Evolutionary conservation across 1,284 basidiomycete species (phyloP).

Genomic region (Cutaneotrichosporon dermatis): DNA sequence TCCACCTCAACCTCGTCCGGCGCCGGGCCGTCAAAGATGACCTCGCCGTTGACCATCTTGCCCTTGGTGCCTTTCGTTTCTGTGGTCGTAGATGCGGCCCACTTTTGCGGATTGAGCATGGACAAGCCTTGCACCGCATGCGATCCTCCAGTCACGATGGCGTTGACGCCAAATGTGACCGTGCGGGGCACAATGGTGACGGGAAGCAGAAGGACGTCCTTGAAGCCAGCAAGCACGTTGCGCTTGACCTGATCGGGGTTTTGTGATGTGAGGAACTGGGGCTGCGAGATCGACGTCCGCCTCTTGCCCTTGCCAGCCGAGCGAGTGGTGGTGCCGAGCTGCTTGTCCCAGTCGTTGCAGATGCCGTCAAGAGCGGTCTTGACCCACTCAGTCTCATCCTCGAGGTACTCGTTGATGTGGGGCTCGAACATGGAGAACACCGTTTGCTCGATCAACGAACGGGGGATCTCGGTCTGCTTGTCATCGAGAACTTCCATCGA

Average conservation of each 20-base stretch:
- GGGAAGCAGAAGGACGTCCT: conserved; percentile 79
- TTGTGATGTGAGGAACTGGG: conserved; percentile 69
- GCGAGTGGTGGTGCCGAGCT: conserved; percentile 18
- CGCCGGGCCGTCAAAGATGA: conserved; percentile 61
- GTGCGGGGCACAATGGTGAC: conserved; percentile 94
- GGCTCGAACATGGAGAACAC: conserved; percentile 88
- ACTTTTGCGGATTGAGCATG: conserved; percentile 81
- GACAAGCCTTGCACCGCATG: conserved; percentile 77
- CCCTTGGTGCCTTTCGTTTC: conserved; percentile 14
- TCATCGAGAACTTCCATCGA: conserved; percentile 53
- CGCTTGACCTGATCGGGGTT: conserved; percentile 91
- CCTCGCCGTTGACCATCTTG: conserved; percentile 30
- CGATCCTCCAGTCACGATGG: conserved; percentile 58
- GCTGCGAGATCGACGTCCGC: conserved; percentile 25
- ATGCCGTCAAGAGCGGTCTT: conserved; percentile 69
- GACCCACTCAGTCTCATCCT: conserved; percentile 82
- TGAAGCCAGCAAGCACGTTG: conserved; percentile 86
- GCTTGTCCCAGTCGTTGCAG: conserved; percentile 70
- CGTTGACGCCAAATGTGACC: conserved; percentile 65
- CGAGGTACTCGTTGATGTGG: conserved; percentile 94
- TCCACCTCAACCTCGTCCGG: conserved; percentile 50
- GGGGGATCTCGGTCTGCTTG: conserved; percentile 42
- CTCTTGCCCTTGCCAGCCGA: neutral
- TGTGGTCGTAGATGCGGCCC: conserved; percentile 52
- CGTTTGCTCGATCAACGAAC: conserved; percentile 67